Percentiles rank a stretch among this genome's conserved stretches.
Evolutionary conservation across 2,329 filamentous ascomycete genomes (phyloP).

Genomic region (Claviceps sp.): DNA sequence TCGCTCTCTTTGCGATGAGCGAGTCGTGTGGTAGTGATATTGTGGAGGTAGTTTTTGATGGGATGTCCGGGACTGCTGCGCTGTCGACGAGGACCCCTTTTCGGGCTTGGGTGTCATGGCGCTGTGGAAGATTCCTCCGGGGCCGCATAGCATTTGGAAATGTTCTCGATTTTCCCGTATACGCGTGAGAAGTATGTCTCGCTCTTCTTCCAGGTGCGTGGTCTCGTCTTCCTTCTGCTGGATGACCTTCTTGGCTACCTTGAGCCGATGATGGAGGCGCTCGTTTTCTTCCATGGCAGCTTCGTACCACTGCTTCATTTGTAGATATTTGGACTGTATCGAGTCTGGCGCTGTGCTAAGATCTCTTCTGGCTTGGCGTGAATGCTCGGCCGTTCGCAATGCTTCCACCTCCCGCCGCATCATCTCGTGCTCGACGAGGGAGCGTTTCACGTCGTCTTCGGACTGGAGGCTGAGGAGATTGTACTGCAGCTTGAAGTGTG

Average conservation of each 20-base stretch:
- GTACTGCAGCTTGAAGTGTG: slow-evolving; percentile 84
- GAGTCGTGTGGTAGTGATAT: slow-evolving; percentile 31
- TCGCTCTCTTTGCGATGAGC: slow-evolving; percentile 11
- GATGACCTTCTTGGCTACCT: slow-evolving; percentile 65
- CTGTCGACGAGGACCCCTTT: slow-evolving; percentile 18
- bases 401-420: slow-evolving; percentile 79
- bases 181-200: slow-evolving; percentile 62
- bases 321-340: slow-evolving; percentile 39
- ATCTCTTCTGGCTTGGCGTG: slow-evolving; percentile 45
- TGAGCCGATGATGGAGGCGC: slow-evolving; percentile 48
- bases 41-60: background rate
- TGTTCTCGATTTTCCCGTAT: slow-evolving; percentile 86
- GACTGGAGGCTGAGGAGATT: slow-evolving; percentile 75
- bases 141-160: slow-evolving; percentile 64
- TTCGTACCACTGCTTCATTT: slow-evolving; percentile 55
- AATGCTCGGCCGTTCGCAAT: slow-evolving; percentile 59
- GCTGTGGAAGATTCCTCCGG: slow-evolving; percentile 53
- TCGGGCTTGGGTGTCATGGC: slow-evolving; percentile 45
- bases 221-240: slow-evolving; percentile 66
- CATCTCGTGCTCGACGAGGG: slow-evolving; percentile 85
- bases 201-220: slow-evolving; percentile 57
- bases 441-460: slow-evolving; percentile 71
- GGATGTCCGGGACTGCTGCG: slow-evolving; percentile 31
- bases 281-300: slow-evolving; percentile 53
- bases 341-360: slow-evolving; percentile 38